These are phyloP conservation scores for Truncatella angustata DNA, from an alignment of 2,329 filamentous ascomycete genomes.

Conservation along the genomic window DNA sequence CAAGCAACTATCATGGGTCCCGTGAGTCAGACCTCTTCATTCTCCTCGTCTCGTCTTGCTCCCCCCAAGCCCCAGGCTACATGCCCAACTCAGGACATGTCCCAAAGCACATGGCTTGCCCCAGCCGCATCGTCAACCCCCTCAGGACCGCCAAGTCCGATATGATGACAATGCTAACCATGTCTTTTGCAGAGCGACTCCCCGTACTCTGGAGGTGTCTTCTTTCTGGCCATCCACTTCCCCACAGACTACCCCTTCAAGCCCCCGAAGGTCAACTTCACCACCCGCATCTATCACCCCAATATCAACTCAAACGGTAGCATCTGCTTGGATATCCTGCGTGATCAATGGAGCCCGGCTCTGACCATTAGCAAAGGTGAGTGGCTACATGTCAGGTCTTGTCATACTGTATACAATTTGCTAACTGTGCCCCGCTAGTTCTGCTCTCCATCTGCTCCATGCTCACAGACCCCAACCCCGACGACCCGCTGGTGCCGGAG, in stretches of 20 bases:
- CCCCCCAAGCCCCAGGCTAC: too few relatives aligned
- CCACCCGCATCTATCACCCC: slow-evolving; percentile 98
- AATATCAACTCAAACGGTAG: slow-evolving; percentile 99
- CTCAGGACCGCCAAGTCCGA: neutral
- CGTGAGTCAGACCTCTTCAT: slow-evolving; percentile 57
- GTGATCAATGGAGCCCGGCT: slow-evolving; percentile 98
- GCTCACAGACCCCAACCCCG: slow-evolving; percentile 98
- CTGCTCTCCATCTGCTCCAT: slow-evolving; percentile 99
- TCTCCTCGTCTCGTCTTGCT: slow-evolving; percentile 16
- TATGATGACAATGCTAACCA: slow-evolving; percentile 24
- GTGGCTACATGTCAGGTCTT: too few relatives aligned
- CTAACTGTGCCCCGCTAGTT: slow-evolving; percentile 56
- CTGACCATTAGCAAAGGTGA: slow-evolving; percentile 99
- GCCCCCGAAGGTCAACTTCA: slow-evolving; percentile 99
- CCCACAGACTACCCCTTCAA: slow-evolving; percentile 99
- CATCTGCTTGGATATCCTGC: slow-evolving; percentile 96
- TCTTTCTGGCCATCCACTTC: slow-evolving; percentile 99
- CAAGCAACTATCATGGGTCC: slow-evolving; percentile 99
- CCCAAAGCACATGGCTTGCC: neutral
- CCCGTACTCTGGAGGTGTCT: slow-evolving; percentile 96
- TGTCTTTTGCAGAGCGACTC: slow-evolving; percentile 71
- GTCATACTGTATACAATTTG: slow-evolving; percentile 12
- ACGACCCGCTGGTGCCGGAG: slow-evolving; percentile 97
- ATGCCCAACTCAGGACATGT: too few relatives aligned
- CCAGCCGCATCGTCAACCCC: neutral